phyloP scores from a whole-genome alignment of 495 filamentous ascomycete species.

The Penicillium lividum region DNA sequence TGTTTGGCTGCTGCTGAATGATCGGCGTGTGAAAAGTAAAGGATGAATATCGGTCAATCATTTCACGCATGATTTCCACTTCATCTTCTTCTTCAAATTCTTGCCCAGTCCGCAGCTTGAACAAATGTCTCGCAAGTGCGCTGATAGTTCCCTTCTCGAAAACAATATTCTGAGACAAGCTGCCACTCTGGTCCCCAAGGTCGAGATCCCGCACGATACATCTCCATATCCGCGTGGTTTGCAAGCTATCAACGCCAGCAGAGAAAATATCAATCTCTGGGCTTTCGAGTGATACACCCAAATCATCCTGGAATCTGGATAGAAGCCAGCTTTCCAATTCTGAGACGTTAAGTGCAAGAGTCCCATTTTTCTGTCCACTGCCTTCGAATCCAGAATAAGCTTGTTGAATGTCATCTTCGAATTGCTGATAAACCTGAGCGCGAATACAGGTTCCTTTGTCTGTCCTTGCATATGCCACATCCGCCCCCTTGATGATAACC shows the following conservation, averaged over 20 bases:
- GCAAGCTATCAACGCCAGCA: constrained; percentile 56
- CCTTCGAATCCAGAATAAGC: constrained; percentile 41
- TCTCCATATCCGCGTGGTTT: constrained; percentile 50
- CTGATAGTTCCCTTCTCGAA: constrained; percentile 48
- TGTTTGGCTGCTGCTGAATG: constrained; percentile 12
- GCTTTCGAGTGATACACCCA: constrained; percentile 22
- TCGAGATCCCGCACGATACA: constrained; percentile 36
- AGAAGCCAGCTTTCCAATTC: constrained; percentile 32
- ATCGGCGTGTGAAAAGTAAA: constrained; percentile 38
- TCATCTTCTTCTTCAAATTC: constrained; percentile 29
- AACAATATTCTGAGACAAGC: constrained; percentile 47
- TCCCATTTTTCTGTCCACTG: constrained; percentile 22
- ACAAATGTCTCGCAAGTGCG: constrained; percentile 33
- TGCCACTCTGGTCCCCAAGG: constrained; percentile 26
- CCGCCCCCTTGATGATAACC: constrained; percentile 46
- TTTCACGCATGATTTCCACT: constrained; percentile 28
- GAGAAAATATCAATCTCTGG: constrained; percentile 53
- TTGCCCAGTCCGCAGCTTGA: constrained; percentile 26
- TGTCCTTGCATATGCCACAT: constrained; percentile 49
- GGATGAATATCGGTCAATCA: constrained; percentile 44
- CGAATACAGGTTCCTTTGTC: constrained; percentile 61
- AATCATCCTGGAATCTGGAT: constrained; percentile 26
- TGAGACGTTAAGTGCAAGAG: constrained; percentile 16
- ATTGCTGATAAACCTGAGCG: constrained; percentile 52
- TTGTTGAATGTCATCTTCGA: constrained; percentile 48